A percentile compares a stretch with the other conserved stretches of the same genome.
Evolutionary conservation across 768 basidiomycete species (phyloP).

Genomic region (Neoboletus subvelutipes): DNA sequence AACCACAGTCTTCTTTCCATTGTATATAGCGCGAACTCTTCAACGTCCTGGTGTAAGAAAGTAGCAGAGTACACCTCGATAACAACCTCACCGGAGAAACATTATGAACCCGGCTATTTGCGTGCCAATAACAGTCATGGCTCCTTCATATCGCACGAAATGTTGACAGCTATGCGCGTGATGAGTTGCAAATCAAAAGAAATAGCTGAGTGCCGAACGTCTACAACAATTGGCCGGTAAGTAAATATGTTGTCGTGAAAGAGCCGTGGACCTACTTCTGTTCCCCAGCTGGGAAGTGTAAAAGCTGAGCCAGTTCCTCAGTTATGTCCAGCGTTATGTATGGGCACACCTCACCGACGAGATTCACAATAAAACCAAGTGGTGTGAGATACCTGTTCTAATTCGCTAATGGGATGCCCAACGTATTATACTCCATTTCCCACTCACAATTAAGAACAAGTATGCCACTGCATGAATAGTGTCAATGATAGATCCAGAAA

Average conservation of each 20-base stretch:
- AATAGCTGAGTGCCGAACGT: constrained; percentile 5
- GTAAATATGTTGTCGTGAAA: neutral
- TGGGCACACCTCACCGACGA: constrained; percentile 32
- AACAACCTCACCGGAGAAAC: constrained; percentile 38
- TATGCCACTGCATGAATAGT: constrained; percentile 27
- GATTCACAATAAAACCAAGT: constrained; percentile 58
- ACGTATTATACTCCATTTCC: neutral
- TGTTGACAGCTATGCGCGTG: constrained; percentile 37
- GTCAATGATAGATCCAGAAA: neutral
- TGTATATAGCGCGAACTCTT: constrained; percentile 23
- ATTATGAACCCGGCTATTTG: constrained; percentile 43
- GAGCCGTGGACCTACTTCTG: constrained; percentile 6
- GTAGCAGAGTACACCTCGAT: neutral
- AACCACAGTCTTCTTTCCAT: constrained; percentile 4
- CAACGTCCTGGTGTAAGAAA: neutral
- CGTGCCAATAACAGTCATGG: constrained; percentile 43
- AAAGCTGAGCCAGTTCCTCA: constrained; percentile 12
- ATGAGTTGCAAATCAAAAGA: neutral
- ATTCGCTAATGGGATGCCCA: neutral
- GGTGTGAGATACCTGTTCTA: constrained; percentile 69
- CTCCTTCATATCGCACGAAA: constrained; percentile 53
- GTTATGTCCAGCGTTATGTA: neutral
- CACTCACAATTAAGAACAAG: constrained; percentile 39
- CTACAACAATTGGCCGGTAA: constrained; percentile 3
- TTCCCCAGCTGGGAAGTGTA: constrained; percentile 15